A percentile compares a stretch with the other conserved stretches of the same genome.
Evolutionary conservation across 2,329 filamentous ascomycete species (phyloP).

Genomic region (Scytalidium sp.): DNA sequence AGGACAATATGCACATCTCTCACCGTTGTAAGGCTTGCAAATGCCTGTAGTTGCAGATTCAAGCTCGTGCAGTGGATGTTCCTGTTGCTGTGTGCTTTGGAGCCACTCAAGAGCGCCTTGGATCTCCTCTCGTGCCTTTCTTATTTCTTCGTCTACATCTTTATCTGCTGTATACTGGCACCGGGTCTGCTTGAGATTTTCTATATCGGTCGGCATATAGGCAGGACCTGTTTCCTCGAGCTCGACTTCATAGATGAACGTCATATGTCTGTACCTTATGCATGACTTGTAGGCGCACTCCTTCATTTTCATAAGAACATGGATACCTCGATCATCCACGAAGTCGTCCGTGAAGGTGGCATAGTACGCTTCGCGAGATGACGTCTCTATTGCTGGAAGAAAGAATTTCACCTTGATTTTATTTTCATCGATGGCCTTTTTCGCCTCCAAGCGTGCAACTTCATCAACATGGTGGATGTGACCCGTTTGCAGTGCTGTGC

Average conservation of each 20-base stretch:
- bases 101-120: background rate
- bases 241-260: background rate
- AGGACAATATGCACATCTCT: background rate
- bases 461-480: background rate
- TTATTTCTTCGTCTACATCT: background rate
- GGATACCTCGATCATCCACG: background rate
- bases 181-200: background rate
- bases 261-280: background rate
- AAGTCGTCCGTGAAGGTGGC: background rate
- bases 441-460: background rate
- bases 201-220: background rate
- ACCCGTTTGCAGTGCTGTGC: background rate
- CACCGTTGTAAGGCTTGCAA: background rate
- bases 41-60: background rate
- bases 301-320: background rate
- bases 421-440: background rate
- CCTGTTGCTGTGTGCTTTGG: background rate
- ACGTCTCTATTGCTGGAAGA: background rate
- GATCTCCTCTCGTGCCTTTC: background rate
- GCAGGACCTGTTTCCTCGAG: slow-evolving; percentile 1
- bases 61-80: background rate
- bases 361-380: background rate
- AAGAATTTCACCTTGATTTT: background rate
- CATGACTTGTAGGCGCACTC: background rate
- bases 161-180: background rate